These are phyloP conservation scores for Coemansia sp. DNA, from an alignment of 192 early-diverging fungal genomes.

Conservation along the genomic window DNA sequence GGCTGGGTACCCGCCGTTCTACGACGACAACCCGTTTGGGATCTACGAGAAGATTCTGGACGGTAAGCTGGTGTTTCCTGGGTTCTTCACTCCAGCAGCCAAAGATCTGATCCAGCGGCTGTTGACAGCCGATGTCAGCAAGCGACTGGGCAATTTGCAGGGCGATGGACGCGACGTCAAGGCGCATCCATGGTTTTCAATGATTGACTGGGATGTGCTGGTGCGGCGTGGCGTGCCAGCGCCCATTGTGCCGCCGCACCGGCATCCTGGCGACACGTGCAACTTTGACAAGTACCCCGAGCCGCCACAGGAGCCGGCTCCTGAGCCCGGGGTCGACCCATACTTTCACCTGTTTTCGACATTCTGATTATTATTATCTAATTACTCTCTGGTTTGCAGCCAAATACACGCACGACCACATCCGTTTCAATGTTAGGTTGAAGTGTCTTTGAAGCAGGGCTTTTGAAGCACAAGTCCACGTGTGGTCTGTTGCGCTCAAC, in stretches of 20 bases:
- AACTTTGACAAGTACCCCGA: constrained; percentile 99
- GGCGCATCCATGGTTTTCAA: constrained; percentile 90
- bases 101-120: constrained; percentile 91
- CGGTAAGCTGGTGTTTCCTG: constrained; percentile 84
- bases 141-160: constrained; percentile 92
- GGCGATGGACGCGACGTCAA: constrained; percentile 91
- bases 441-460: too few species aligned
- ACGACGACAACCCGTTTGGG: constrained; percentile 95
- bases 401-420: not conserved
- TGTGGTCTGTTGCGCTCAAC: too few species aligned
- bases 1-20: constrained; percentile 95
- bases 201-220: constrained; percentile 90
- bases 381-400: not conserved
- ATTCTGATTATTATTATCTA: constrained; percentile 55
- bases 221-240: constrained; percentile 72
- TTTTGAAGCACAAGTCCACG: too few species aligned
- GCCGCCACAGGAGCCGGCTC: constrained; percentile 62
- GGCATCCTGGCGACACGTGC: constrained; percentile 89
- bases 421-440: too few species aligned
- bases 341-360: constrained; percentile 76
- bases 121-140: constrained; percentile 86
- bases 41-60: constrained; percentile 99
- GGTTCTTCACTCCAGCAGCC: constrained; percentile 80
- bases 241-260: constrained; percentile 87
- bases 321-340: constrained; percentile 66